A percentile compares a stretch with the other conserved stretches of the same genome.
phyloP scores from a whole-genome alignment of 2,329 filamentous ascomycete genomes.

The Aspergillus candidus region DNA sequence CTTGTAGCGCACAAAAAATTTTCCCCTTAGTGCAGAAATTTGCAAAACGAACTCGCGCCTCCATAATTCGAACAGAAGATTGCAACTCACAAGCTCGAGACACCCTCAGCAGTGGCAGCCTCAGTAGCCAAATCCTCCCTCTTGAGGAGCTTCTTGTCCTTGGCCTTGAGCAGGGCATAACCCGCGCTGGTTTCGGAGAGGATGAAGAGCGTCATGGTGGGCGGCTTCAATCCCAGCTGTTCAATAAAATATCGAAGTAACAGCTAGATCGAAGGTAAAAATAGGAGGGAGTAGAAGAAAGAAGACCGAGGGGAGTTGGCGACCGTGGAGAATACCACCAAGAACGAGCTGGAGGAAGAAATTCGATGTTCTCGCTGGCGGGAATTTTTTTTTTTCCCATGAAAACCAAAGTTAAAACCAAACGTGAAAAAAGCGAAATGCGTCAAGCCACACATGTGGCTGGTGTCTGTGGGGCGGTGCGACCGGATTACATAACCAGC shows the following conservation, averaged over 20 bases:
- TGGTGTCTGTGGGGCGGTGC: slow-evolving; percentile 17
- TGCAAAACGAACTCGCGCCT: background rate
- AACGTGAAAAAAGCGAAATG: slow-evolving; percentile 32
- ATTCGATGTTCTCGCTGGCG: slow-evolving; percentile 18
- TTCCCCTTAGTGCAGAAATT: slow-evolving; percentile 13
- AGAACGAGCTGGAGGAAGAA: slow-evolving; percentile 24
- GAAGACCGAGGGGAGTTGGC: slow-evolving; percentile 18
- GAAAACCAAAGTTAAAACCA: slow-evolving; percentile 13
- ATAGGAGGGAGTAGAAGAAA: slow-evolving; percentile 18
- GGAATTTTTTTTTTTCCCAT: slow-evolving; percentile 30
- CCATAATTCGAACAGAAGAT: slow-evolving; percentile 1
- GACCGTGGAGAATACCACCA: slow-evolving; percentile 30
- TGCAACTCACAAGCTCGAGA: slow-evolving; percentile 71
- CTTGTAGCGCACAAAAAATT: slow-evolving; percentile 18
- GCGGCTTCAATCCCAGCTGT: slow-evolving; percentile 26
- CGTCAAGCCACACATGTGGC: slow-evolving; percentile 24
- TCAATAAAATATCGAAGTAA: slow-evolving; percentile 13
- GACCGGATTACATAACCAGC: slow-evolving; percentile 25
- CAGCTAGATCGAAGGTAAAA: slow-evolving; percentile 17
- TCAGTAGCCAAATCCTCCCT: slow-evolving; percentile 71
- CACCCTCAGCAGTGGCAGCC: slow-evolving; percentile 71
- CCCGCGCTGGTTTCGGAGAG: slow-evolving; percentile 91
- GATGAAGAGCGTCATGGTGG: slow-evolving; percentile 80
- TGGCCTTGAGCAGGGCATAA: slow-evolving; percentile 96
- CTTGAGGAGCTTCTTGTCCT: slow-evolving; percentile 96